A percentile compares a stretch with the other conserved stretches of the same genome.
Evolutionary conservation across 805 yeast species (phyloP).

Genomic region (Brettanomyces custersianus): DNA sequence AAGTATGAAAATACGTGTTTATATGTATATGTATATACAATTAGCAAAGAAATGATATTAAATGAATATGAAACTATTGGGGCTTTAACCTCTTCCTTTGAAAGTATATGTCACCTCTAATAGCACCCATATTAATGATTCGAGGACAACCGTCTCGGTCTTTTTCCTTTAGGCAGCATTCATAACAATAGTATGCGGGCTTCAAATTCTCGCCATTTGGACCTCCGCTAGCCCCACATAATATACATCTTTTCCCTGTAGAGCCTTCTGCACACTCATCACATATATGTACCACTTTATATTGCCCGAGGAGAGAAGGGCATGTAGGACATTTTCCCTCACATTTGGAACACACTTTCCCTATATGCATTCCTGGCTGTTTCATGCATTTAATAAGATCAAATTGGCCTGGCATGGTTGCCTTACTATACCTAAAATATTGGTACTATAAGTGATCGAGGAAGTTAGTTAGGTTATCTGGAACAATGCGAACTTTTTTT

Average conservation of each 20-base stretch:
- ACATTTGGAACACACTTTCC: constrained; percentile 72
- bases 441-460: too few species aligned
- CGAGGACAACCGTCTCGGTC: constrained; percentile 92
- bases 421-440: too few species aligned
- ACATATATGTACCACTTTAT: constrained; percentile 60
- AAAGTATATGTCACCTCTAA: constrained; percentile 26
- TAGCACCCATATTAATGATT: constrained; percentile 72
- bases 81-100: neutral
- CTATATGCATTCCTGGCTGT: constrained; percentile 69
- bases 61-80: neutral
- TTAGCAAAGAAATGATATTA: neutral
- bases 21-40: too few species aligned
- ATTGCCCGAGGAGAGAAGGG: constrained; percentile 74
- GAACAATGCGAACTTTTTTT: too few species aligned
- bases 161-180: constrained; percentile 71
- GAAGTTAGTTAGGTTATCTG: too few species aligned
- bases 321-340: constrained; percentile 91
- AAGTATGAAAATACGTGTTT: neutral
- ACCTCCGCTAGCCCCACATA: constrained; percentile 44
- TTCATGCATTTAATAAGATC: constrained; percentile 79
- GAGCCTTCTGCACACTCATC: constrained; percentile 80
- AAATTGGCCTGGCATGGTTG: constrained; percentile 53
- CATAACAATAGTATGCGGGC: constrained; percentile 77
- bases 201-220: constrained; percentile 38
- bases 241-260: constrained; percentile 55